Evolutionary conservation across 495 filamentous ascomycete genomes (phyloP).

Genomic region (Aspergillus campestris): DNA sequence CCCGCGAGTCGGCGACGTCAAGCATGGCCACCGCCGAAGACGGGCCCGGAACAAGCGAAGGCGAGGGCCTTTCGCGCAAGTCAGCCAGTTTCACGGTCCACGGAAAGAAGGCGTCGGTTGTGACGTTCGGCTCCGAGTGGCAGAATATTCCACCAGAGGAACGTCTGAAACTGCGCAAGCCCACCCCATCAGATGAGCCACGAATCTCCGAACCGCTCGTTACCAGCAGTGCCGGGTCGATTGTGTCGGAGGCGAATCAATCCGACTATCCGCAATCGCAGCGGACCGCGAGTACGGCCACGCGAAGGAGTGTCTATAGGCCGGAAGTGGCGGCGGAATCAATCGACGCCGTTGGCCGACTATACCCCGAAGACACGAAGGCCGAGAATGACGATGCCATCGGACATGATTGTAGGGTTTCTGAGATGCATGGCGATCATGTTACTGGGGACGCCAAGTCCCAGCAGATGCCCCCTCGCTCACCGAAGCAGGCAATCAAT

Average conservation of each 20-base stretch:
- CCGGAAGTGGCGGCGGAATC: constrained; percentile 19
- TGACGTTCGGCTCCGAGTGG: constrained; percentile 89
- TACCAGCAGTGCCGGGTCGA: constrained; percentile 24
- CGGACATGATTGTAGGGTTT: constrained; percentile 4
- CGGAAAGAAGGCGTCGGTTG: constrained; percentile 93
- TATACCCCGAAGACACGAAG: constrained; percentile 4
- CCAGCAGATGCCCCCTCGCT: constrained; percentile 8
- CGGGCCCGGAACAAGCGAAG: constrained; percentile 28
- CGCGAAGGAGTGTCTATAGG: constrained; percentile 22
- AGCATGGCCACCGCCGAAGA: constrained; percentile 55
- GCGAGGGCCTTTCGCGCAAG: constrained; percentile 65
- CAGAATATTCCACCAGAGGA: constrained; percentile 75
- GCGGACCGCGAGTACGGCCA: constrained; percentile 31
- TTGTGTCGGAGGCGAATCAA: constrained; percentile 16
- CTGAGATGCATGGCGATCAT: constrained; percentile 1
- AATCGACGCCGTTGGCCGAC: constrained; percentile 8
- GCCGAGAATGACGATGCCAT: constrained; percentile 8
- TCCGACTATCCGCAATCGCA: constrained; percentile 26
- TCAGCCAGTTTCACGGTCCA: constrained; percentile 90
- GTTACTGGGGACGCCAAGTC: constrained; percentile 3
- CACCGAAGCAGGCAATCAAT: constrained; percentile 17
- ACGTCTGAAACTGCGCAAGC: constrained; percentile 51
- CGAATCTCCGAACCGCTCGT: constrained; percentile 30
- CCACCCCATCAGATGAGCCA: constrained; percentile 39
- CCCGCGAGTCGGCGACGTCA: constrained; percentile 57